A percentile compares a stretch with the other conserved stretches of the same genome.
phyloP scores from a whole-genome alignment of 768 basidiomycete species.

The Tricholoma terreum region DNA sequence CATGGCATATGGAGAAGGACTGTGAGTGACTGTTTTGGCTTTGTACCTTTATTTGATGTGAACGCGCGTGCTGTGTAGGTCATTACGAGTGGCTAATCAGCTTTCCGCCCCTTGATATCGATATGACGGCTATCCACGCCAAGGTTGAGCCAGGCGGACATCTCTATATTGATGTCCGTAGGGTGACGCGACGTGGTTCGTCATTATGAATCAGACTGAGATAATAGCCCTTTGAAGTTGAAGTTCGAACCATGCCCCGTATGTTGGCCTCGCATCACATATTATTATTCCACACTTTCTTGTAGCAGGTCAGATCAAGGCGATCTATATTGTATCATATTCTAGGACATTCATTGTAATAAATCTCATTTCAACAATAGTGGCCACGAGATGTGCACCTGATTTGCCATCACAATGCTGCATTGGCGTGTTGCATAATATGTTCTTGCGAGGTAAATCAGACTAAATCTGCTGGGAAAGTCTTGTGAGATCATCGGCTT shows the following conservation, averaged over 20 bases:
- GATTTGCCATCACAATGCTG: not conserved
- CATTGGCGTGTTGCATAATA: not conserved
- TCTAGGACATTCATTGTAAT: not conserved
- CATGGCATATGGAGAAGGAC: constrained; percentile 58
- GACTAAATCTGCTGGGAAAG: too few relatives aligned
- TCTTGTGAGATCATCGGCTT: too few relatives aligned
- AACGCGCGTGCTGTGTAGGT: constrained; percentile 30
- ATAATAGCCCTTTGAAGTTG: too few relatives aligned
- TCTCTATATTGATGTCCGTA: constrained; percentile 44
- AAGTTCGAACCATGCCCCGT: too few relatives aligned
- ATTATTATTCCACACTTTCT: too few relatives aligned
- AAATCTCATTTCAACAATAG: not conserved
- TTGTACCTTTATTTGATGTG: not conserved
- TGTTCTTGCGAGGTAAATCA: too few relatives aligned
- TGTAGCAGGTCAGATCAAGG: not conserved
- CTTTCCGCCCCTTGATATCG: constrained; percentile 52
- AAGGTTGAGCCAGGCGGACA: constrained; percentile 44
- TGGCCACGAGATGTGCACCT: too few relatives aligned
- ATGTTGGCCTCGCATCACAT: too few relatives aligned
- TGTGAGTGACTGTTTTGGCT: constrained; percentile 39
- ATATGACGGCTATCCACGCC: constrained; percentile 51
- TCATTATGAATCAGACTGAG: not conserved
- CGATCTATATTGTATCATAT: not conserved
- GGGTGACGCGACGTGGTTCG: constrained; percentile 8
- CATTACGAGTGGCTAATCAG: constrained; percentile 62